Evolutionary conservation across 768 basidiomycete genomes (phyloP), one percentile per base, ranked within the genome.

Genomic region (Panaeolus papilionaceus): DNA sequence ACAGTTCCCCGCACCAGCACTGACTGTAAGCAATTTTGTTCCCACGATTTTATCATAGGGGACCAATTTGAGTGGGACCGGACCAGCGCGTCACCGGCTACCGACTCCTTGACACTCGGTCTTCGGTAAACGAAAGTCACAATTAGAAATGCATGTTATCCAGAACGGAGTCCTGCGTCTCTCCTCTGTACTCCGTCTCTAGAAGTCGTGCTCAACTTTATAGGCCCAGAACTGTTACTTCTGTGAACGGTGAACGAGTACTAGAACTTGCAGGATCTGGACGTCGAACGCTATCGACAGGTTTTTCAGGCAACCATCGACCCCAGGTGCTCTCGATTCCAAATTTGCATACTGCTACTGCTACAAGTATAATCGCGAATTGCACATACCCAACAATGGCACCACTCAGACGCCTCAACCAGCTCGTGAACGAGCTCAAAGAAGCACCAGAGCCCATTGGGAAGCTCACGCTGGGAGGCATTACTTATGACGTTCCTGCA

Each of bases 391-490:
- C 33, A 5, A 33, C 33, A 3, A 82, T 82, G 81, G 77, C 80
- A 10, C 75, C 81, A 18, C 79, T 80, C 65, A 79, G 83, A 66
- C 85, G 89, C 14, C 78, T 90, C 16, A 81, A 82, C 40, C 84
- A 83, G 58, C 73, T 90, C 45, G 71, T 87, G 33, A 78, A 76
- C 63, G 81, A 80, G 61, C 77, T 89, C 33, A 74, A 78, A n/a
- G 77, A 83, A 3, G 69, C 82, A 2, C 76, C 78, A 40, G 74
- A 76, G 23, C 64, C 80, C 37, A 78, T 90, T 33, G 89, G 89
- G 20, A 88, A 82, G 4, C 75, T 91, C 49, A 86, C 82, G 69
- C 79, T 90, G 0, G 89, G 88, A 14, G 80, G 82, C 68, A 87
- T 90, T 66, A 81, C 82, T 4, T 88, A 83, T 68, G 84, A 88